phyloP scores from a whole-genome alignment of 768 basidiomycete species.

The Termitomyces sp. region DNA sequence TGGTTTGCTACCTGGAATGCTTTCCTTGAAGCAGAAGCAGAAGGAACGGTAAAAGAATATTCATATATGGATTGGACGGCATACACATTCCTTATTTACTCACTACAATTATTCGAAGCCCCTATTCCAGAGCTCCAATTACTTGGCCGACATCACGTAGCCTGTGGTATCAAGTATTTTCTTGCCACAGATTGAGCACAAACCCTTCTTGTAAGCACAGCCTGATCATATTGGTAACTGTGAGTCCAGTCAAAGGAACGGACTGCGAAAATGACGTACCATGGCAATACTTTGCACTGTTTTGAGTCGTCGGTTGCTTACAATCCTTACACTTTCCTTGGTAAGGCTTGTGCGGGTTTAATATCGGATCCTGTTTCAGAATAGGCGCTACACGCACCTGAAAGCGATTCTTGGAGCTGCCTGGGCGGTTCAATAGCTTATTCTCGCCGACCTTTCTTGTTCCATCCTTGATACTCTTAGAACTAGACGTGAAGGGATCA shows the following conservation, averaged over 20 bases:
- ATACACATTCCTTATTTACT: not conserved
- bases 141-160: slow-evolving; percentile 86
- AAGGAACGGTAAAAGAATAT: not conserved
- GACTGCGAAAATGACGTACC: slow-evolving; percentile 40
- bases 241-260: not conserved
- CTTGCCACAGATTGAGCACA: slow-evolving; percentile 87
- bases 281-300: slow-evolving; percentile 87
- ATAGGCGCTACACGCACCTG: slow-evolving; percentile 45
- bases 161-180: slow-evolving; percentile 79
- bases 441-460: slow-evolving; percentile 82
- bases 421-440: slow-evolving; percentile 70
- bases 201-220: slow-evolving; percentile 84
- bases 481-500: slow-evolving; percentile 78
- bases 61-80: not conserved
- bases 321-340: slow-evolving; percentile 86
- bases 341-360: slow-evolving; percentile 53
- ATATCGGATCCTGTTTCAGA: slow-evolving; percentile 13
- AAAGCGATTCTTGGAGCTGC: slow-evolving; percentile 72
- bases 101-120: slow-evolving; percentile 12
- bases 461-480: slow-evolving; percentile 73
- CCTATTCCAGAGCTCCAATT: slow-evolving; percentile 11
- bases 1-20: not conserved
- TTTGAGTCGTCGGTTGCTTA: slow-evolving; percentile 81
- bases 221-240: slow-evolving; percentile 38
- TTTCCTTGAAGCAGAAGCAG: not conserved